Conservation (phyloP, 73 alveolate species). For the Blepharisma stoltei region DNA sequence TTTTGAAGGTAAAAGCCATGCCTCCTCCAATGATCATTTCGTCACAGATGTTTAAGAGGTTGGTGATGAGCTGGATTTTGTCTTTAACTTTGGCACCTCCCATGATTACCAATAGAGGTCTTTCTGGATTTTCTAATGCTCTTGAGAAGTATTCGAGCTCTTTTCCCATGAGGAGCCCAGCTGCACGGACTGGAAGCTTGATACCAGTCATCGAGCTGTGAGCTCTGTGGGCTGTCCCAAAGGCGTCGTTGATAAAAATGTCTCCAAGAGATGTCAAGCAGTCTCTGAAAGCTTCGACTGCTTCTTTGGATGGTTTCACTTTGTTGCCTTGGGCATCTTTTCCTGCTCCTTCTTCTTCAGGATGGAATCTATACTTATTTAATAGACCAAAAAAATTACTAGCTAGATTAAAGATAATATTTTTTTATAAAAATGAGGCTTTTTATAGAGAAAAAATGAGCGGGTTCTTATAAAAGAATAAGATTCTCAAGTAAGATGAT, state of each 20-base stretch:
- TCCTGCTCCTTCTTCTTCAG: slow-evolving; percentile 82
- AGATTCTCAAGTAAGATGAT: slow-evolving; percentile 89
- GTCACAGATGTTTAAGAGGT: slow-evolving; percentile 77
- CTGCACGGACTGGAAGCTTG: slow-evolving; percentile 42
- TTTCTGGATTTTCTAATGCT: slow-evolving; percentile 81
- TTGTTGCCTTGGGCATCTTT: slow-evolving; percentile 60
- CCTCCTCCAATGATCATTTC: slow-evolving; percentile 96
- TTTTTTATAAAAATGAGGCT: no score
- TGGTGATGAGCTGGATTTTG: slow-evolving; percentile 85
- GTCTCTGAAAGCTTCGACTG: slow-evolving; percentile 65
- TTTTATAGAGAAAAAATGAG: no score
- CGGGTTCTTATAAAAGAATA: no score
- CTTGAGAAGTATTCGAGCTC: slow-evolving; percentile 74
- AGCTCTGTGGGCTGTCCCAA: slow-evolving; percentile 94
- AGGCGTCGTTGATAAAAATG: slow-evolving; percentile 85
- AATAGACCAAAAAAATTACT: no score
- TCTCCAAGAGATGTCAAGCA: slow-evolving; percentile 73
- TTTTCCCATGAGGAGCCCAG: slow-evolving; percentile 68
- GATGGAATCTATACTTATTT: slow-evolving; percentile 83
- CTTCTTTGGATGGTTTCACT: slow-evolving; percentile 56
- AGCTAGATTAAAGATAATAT: no score
- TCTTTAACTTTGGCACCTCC: slow-evolving; percentile 96
- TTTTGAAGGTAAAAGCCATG: slow-evolving; percentile 93
- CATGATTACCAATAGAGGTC: slow-evolving; percentile 83
- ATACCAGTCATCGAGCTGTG: slow-evolving; percentile 90